A percentile compares a stretch with the other conserved stretches of the same genome.
phyloP scores from a whole-genome alignment of 345 rosid species.

The Populus deltoides region DNA sequence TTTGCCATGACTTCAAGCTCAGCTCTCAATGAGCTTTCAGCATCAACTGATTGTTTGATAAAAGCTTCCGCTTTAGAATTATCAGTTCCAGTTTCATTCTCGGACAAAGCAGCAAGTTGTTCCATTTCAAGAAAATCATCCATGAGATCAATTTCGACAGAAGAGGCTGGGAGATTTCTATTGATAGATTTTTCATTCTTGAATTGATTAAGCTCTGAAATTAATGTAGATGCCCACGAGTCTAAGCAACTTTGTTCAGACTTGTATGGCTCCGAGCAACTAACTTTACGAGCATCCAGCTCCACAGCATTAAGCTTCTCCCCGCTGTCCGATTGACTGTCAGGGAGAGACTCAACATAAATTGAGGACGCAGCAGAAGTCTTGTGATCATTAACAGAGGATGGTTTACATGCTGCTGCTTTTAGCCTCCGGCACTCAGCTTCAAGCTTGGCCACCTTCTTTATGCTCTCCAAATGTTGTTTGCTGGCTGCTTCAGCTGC shows the following conservation, averaged over 20 bases:
- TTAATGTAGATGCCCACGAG: constrained; percentile 35
- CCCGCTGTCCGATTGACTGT: constrained; percentile 68
- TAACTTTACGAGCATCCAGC: constrained; percentile 31
- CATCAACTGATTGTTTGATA: constrained; percentile 31
- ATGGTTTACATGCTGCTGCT: constrained; percentile 48
- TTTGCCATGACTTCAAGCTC: constrained; percentile 46
- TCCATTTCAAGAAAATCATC: constrained; percentile 96
- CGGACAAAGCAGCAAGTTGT: constrained; percentile 69
- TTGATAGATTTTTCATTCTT: constrained; percentile 36
- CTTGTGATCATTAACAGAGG: constrained; percentile 25
- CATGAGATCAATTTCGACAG: constrained; percentile 65
- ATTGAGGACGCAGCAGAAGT: constrained; percentile 42
- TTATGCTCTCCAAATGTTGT: constrained; percentile 78
- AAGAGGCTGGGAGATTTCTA: constrained; percentile 36
- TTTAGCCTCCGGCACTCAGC: constrained; percentile 72
- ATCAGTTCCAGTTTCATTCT: constrained; percentile 32
- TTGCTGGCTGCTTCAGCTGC: constrained; percentile 93
- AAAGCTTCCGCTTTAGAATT: constrained; percentile 33
- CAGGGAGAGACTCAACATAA: constrained; percentile 54
- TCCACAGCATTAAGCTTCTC: constrained; percentile 51
- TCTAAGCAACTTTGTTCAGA: constrained; percentile 29
- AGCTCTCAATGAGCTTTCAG: constrained; percentile 40
- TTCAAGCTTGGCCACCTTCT: constrained; percentile 70
- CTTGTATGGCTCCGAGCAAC: constrained; percentile 26
- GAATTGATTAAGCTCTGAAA: constrained; percentile 35